phyloP scores from a whole-genome alignment of 257 asterid genomes.

The Fraxinus excelsior region DNA sequence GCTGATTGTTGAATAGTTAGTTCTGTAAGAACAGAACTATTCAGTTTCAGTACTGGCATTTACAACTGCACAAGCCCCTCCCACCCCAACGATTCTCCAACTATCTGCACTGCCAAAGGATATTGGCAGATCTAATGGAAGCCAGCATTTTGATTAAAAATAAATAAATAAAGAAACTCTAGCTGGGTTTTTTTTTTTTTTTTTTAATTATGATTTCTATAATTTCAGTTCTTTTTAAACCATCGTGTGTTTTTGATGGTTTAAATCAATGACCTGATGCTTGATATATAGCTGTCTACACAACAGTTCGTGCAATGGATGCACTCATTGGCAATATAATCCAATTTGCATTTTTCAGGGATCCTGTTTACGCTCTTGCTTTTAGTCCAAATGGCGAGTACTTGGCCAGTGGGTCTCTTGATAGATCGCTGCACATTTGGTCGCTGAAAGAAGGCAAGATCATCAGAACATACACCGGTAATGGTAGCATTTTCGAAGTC shows the following conservation, averaged over 20 bases:
- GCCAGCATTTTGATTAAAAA: not conserved
- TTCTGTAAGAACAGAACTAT: not conserved
- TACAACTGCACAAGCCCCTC: no score
- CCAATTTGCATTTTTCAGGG: conserved; percentile 26
- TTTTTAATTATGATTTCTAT: not conserved
- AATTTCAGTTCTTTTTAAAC: not conserved
- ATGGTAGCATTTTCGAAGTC: conserved; percentile 38
- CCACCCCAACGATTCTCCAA: not conserved
- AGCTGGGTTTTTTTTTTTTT: not conserved
- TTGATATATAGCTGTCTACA: not conserved
- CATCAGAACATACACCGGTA: conserved; percentile 27
- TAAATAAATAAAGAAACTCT: no score
- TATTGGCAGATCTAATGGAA: not conserved
- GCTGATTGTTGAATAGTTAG: not conserved
- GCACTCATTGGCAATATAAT: not conserved
- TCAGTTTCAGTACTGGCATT: no score
- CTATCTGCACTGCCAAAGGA: not conserved
- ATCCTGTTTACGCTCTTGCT: conserved; percentile 34
- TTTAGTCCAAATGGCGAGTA: conserved; percentile 43
- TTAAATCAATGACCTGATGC: not conserved
- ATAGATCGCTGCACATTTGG: conserved; percentile 32
- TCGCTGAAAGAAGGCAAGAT: conserved; percentile 35
- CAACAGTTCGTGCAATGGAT: not conserved
- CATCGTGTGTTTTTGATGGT: not conserved
- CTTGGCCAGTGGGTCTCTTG: conserved; percentile 43